phyloP scores from a whole-genome alignment of 2,329 filamentous ascomycete species.

The Fusarium agapanthi region DNA sequence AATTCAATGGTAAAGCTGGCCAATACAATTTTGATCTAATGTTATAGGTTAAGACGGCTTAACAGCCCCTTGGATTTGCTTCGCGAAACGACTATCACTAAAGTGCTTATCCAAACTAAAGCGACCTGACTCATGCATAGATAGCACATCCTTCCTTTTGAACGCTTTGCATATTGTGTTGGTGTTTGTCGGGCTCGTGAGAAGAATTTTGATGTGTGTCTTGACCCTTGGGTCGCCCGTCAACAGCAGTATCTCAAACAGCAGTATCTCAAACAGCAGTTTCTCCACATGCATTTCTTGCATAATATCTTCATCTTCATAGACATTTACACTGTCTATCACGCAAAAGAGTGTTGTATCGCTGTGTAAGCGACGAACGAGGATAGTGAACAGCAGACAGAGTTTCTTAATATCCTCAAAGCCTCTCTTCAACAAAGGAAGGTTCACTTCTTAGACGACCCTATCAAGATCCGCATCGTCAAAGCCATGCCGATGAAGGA shows the following conservation, averaged over 20 bases:
- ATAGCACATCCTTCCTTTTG: not conserved
- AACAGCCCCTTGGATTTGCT: not conserved
- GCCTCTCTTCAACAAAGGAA: rapidly evolving
- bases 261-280: rapidly evolving
- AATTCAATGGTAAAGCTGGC: no score
- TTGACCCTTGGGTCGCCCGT: not conserved
- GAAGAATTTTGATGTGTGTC: not conserved
- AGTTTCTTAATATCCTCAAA: not conserved
- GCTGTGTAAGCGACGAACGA: not conserved
- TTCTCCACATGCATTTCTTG: not conserved
- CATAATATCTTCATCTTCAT: not conserved
- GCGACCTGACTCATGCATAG: not conserved
- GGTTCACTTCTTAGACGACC: not conserved
- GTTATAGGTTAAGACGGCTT: not conserved
- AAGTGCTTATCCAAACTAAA: not conserved
- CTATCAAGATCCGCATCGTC: not conserved
- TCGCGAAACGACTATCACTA: not conserved
- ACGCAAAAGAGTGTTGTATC: not conserved
- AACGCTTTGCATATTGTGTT: not conserved
- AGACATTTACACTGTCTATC: not conserved
- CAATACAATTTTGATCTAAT: no score
- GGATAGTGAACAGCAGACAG: rapidly evolving
- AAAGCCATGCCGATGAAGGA: not conserved
- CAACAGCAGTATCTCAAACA: not conserved
- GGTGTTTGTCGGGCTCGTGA: not conserved